Percentiles rank a stretch among this genome's conserved stretches.
Evolutionary conservation across 148 eudicot genomes (phyloP).

Genomic region (Heliamphora exappendiculata): DNA sequence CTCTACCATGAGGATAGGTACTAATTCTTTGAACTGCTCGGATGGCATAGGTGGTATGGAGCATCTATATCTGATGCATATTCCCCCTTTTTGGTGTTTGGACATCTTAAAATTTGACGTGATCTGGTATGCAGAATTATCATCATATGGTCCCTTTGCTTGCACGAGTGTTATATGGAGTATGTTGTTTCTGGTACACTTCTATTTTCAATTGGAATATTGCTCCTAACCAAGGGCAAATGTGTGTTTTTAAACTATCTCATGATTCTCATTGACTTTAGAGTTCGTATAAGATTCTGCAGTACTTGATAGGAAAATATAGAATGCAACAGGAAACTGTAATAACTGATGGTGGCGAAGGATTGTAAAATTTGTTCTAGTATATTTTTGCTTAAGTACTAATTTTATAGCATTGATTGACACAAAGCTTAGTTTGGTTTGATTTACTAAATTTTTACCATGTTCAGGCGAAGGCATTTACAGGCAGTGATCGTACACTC

Average conservation of each 20-base stretch:
- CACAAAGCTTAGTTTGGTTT: no score
- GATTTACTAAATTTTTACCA: no score
- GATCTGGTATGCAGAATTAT: not conserved
- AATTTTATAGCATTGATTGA: no score
- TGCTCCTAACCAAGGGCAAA: not conserved
- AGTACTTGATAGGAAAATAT: not conserved
- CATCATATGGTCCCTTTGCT: not conserved
- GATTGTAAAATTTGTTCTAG: not conserved
- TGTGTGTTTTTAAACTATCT: not conserved
- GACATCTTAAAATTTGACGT: not conserved
- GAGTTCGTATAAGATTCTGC: not conserved
- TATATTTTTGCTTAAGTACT: not conserved
- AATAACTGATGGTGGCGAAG: no score
- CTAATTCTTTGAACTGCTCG: not conserved
- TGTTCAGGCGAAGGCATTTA: not conserved
- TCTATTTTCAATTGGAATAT: not conserved
- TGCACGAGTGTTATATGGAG: not conserved
- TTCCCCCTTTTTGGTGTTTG: not conserved
- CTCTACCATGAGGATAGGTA: not conserved
- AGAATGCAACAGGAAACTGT: not conserved
- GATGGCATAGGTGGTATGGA: not conserved
- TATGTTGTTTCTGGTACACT: not conserved
- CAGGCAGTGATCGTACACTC: not conserved
- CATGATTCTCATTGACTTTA: not conserved
- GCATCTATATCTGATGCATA: not conserved